phyloP scores from a whole-genome alignment of 1,284 basidiomycete species.

The Phaffia rhodozyma region DNA sequence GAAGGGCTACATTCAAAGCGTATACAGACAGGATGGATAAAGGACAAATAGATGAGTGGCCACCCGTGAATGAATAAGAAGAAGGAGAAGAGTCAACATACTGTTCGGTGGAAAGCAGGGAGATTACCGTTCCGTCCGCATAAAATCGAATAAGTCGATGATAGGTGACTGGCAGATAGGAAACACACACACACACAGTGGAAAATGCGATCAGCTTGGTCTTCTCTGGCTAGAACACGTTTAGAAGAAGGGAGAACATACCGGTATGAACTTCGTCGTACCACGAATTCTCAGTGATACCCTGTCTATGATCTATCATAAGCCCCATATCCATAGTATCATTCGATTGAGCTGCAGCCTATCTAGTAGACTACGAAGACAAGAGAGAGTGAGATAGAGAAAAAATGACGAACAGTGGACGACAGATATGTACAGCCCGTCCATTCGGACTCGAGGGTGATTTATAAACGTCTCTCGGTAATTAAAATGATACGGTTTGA shows the following conservation, averaged over 20 bases:
- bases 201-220: neutral
- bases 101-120: conserved; percentile 68
- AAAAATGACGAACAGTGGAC: conserved; percentile 50
- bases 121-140: conserved; percentile 72
- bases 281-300: conserved; percentile 7
- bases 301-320: conserved; percentile 9
- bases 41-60: too few species aligned
- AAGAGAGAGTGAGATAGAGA: neutral
- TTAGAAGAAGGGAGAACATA: neutral
- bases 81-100: conserved; percentile 37
- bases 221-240: conserved; percentile 26
- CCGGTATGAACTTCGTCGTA: conserved; percentile 2
- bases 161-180: conserved; percentile 30
- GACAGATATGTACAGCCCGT: conserved; percentile 79
- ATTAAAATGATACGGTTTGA: conserved; percentile 45
- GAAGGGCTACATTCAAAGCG: conserved; percentile 42
- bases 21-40: neutral
- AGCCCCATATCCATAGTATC: neutral
- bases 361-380: too few species aligned
- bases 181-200: conserved; percentile 5
- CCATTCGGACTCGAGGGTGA: conserved; percentile 66
- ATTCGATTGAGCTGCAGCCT: too few species aligned
- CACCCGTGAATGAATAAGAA: neutral
- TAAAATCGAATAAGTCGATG: conserved; percentile 63
- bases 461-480: conserved; percentile 66